Evolutionary conservation across 345 rosid genomes (phyloP).

Genomic region (Noccaea caerulescens): DNA sequence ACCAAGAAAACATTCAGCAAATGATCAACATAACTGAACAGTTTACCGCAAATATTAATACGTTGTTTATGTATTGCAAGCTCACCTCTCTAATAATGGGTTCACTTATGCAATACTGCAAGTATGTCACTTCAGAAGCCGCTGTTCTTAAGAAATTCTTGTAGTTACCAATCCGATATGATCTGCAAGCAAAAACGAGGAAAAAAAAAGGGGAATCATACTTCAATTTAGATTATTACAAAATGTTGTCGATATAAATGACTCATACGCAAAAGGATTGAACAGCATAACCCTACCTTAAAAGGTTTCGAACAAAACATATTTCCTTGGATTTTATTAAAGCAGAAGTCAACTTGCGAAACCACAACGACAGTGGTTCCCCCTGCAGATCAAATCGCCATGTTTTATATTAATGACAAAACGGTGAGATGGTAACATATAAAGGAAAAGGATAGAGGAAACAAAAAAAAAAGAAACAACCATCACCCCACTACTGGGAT

Average conservation of each 20-base stretch:
- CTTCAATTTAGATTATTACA: background rate
- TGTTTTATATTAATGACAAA: conserved; percentile 22
- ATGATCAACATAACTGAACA: conserved; percentile 27
- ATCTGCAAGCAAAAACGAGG: conserved; percentile 47
- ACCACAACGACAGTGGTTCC: conserved; percentile 89
- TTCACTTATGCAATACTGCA: conserved; percentile 78
- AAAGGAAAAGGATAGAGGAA: conserved; percentile 28
- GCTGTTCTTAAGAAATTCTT: conserved; percentile 56
- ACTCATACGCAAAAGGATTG: conserved; percentile 7
- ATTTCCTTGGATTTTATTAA: conserved; percentile 72
- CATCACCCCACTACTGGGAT: conserved; percentile 56
- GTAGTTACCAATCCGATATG: conserved; percentile 66
- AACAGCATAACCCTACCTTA: conserved; percentile 53
- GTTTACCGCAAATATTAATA: background rate
- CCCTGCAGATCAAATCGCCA: conserved; percentile 56
- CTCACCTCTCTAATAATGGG: conserved; percentile 68
- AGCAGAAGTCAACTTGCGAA: conserved; percentile 59
- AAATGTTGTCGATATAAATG: background rate
- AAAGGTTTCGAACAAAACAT: conserved; percentile 68
- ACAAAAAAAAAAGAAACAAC: conserved; percentile 51
- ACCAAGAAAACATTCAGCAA: conserved; percentile 30
- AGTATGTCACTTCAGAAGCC: conserved; percentile 75
- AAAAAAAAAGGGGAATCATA: background rate
- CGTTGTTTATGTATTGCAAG: conserved; percentile 17
- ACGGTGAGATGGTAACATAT: conserved; percentile 27